Conservation (phyloP, 2,329 filamentous ascomycete genomes). For the Emmonsiellopsis sp. region DNA sequence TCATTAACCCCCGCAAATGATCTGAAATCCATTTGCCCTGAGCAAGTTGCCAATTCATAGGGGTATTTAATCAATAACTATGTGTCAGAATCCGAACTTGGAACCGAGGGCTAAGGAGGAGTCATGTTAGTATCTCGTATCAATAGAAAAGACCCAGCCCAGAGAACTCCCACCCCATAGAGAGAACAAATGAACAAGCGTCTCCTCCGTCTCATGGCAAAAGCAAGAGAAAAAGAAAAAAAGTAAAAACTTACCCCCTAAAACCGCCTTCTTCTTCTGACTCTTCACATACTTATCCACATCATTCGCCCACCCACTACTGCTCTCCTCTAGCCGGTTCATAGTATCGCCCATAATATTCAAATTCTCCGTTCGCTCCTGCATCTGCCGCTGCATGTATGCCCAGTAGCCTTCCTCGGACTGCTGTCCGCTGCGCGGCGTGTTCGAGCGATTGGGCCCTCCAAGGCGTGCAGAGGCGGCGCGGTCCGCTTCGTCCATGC, state of each 20-base stretch:
- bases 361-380: slow-evolving; percentile 82
- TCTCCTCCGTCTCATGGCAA: not conserved
- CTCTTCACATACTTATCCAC: slow-evolving; percentile 76
- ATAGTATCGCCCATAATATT: slow-evolving; percentile 75
- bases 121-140: not conserved
- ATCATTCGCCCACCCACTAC: slow-evolving; percentile 74
- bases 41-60: not conserved
- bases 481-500: slow-evolving; percentile 55
- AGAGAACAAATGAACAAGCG: too few relatives aligned
- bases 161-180: not conserved
- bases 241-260: slow-evolving; percentile 46
- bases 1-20: not conserved
- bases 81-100: slow-evolving; percentile 32
- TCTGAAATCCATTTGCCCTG: not conserved
- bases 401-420: slow-evolving; percentile 60
- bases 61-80: not conserved
- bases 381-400: slow-evolving; percentile 77
- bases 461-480: slow-evolving; percentile 13
- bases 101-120: slow-evolving; percentile 25
- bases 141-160: not conserved
- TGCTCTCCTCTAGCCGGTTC: slow-evolving; percentile 71
- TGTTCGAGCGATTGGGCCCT: slow-evolving; percentile 18
- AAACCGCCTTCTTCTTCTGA: slow-evolving; percentile 77
- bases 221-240: not conserved
- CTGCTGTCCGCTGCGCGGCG: not conserved